Evolutionary conservation across 1,284 basidiomycete species (phyloP), one percentile per base, ranked within the genome.

Genomic region (Trichosporon sp.): DNA sequence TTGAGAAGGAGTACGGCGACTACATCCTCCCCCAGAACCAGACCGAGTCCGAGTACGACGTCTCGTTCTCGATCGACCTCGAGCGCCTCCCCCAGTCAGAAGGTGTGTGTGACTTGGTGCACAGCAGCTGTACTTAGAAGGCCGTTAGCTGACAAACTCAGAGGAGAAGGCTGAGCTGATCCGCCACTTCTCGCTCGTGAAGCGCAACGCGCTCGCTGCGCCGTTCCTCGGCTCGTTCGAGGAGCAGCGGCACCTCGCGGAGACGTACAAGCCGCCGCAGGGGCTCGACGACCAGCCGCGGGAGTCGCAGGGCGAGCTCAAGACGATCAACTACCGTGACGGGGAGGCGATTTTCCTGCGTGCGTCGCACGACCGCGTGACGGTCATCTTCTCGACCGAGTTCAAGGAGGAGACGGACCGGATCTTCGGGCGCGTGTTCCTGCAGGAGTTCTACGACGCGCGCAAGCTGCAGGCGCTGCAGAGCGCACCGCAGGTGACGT

Each of bases 381-480:
- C 97, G 0, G 93, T 98, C 69, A 93, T 98, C 77, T 99, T 99
- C 84, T 95, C 92, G 3, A 99, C 97, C 12, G 88, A 95, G 60
- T 99, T 99, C 86, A 88, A 92, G 77, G 97, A 99, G 77, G 97
- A 99, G 84, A 98, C 96, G 6, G 97, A 99, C 84, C 89, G 94
- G 68, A 92, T 98, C 65, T 93, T 95, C 80, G 97, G 97, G 27
- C 95, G 95, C 78, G 92, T 99, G 6, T 99, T 99, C 85, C 85
- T 99, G 70, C 97, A 99, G 92, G 97, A 99, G 89, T 99, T 99
- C 76, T 97, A 98, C 58, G 97, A 99, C 85, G 96, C 97, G 9
- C 88, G 96, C 69, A 88, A 94, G 72, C 89, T 94, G 72, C 93
- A 95, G 1, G 90, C 91, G 18, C 92, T 99, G 72, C 97, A 99